phyloP scores from a whole-genome alignment of 2,329 filamentous ascomycete species.

The Thielaviopsis musarum region DNA sequence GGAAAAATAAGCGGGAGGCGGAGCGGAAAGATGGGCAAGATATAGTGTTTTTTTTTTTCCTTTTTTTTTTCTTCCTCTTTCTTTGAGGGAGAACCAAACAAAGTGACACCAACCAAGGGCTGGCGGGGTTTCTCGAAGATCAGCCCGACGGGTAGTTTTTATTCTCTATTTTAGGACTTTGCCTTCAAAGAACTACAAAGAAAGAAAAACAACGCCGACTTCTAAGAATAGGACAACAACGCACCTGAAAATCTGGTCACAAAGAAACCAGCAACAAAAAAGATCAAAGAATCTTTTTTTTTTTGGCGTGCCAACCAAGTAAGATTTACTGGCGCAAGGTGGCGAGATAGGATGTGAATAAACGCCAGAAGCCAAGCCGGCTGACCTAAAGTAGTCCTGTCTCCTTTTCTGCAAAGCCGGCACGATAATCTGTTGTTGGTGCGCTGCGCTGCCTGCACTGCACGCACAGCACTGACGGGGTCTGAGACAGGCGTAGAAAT shows the following conservation, averaged over 20 bases:
- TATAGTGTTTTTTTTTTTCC: background rate
- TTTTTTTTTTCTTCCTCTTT: background rate
- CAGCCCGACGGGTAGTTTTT: background rate
- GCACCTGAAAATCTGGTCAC: background rate
- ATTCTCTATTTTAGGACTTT: background rate
- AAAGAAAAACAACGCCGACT: background rate
- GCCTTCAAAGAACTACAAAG: background rate
- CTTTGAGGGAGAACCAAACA: background rate
- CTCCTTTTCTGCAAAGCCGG: too few relatives aligned
- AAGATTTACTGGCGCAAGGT: too few relatives aligned
- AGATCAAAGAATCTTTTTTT: too few relatives aligned
- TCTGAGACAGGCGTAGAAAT: too few relatives aligned
- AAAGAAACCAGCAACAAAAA: background rate
- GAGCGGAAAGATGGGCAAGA: background rate
- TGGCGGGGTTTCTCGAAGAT: background rate
- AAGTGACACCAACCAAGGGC: background rate
- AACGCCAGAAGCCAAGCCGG: too few relatives aligned
- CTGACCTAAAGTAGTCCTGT: too few relatives aligned
- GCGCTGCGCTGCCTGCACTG: too few relatives aligned
- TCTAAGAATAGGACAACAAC: background rate
- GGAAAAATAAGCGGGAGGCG: background rate
- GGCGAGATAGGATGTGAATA: too few relatives aligned
- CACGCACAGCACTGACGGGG: too few relatives aligned
- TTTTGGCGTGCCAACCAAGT: too few relatives aligned
- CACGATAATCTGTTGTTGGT: too few relatives aligned